phyloP scores from a whole-genome alignment of 2,329 filamentous ascomycete species.

The Exophiala mesophila region DNA sequence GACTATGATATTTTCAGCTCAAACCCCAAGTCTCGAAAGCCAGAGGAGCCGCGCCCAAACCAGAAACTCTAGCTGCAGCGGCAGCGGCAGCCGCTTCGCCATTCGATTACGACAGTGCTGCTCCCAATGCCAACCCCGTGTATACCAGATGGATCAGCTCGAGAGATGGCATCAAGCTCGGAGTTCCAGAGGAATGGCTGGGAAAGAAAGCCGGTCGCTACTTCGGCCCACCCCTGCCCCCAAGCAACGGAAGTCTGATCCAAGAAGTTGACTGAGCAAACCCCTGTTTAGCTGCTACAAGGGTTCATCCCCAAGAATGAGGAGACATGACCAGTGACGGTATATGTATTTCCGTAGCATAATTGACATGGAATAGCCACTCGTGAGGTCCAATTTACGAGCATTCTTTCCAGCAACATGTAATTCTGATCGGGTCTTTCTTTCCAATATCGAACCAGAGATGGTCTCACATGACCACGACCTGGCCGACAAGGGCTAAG shows the following conservation, averaged over 20 bases:
- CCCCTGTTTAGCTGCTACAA: too few species aligned
- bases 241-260: slow-evolving; percentile 17
- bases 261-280: slow-evolving; percentile 24
- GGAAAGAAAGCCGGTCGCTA: slow-evolving; percentile 39
- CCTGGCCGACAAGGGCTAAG: too few species aligned
- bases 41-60: slow-evolving; percentile 45
- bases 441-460: too few species aligned
- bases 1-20: slow-evolving; percentile 33
- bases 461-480: too few species aligned
- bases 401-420: too few species aligned
- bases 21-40: slow-evolving; percentile 62
- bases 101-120: slow-evolving; percentile 33
- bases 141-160: slow-evolving; percentile 44
- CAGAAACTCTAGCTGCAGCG: slow-evolving; percentile 36
- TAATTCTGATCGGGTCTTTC: too few species aligned
- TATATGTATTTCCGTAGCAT: too few species aligned
- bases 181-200: slow-evolving; percentile 46
- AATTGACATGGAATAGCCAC: too few species aligned
- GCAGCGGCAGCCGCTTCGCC: slow-evolving; percentile 36
- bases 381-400: too few species aligned
- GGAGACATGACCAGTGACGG: too few species aligned
- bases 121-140: slow-evolving; percentile 38
- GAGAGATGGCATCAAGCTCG: slow-evolving; percentile 37
- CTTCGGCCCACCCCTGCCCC: slow-evolving; percentile 29
- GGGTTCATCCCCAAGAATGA: too few species aligned